Conservation (phyloP, 805 yeast species). For the Millerozyma acaciae region DNA sequence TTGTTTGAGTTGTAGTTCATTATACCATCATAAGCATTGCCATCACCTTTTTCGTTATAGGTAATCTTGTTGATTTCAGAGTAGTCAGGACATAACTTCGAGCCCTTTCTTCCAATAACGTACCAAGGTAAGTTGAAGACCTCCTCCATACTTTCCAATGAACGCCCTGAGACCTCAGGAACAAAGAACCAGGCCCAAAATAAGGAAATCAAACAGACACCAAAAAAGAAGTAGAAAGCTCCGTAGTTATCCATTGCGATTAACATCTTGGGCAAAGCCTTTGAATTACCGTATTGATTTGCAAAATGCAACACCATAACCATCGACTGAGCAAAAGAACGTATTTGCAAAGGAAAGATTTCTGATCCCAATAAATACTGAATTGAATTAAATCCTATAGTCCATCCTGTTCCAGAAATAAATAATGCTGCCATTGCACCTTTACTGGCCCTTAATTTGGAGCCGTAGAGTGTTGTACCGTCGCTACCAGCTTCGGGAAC, state of each 20-base stretch:
- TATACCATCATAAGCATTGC: conserved; percentile 8
- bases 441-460: conserved; percentile 35
- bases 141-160: conserved; percentile 51
- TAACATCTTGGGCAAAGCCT: conserved; percentile 52
- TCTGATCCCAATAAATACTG: conserved; percentile 56
- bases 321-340: conserved; percentile 47
- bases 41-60: conserved; percentile 14
- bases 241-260: conserved; percentile 44
- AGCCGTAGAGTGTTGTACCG: conserved; percentile 23
- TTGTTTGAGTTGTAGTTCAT: conserved; percentile 9
- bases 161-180: conserved; percentile 49
- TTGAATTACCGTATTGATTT: conserved; percentile 55
- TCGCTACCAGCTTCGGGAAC: conserved; percentile 41
- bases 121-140: conserved; percentile 56
- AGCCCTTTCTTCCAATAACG: conserved; percentile 52
- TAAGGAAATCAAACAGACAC: conserved; percentile 38
- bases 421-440: conserved; percentile 51
- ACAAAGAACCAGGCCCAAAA: conserved; percentile 47
- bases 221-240: conserved; percentile 50
- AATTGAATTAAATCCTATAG: conserved; percentile 54
- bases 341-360: conserved; percentile 48
- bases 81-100: conserved; percentile 48
- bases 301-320: conserved; percentile 55
- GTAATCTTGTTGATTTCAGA: conserved; percentile 36
- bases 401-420: conserved; percentile 54